Conservation (phyloP, 169 alveolate species). For the Cryptosporidium muris region DNA sequence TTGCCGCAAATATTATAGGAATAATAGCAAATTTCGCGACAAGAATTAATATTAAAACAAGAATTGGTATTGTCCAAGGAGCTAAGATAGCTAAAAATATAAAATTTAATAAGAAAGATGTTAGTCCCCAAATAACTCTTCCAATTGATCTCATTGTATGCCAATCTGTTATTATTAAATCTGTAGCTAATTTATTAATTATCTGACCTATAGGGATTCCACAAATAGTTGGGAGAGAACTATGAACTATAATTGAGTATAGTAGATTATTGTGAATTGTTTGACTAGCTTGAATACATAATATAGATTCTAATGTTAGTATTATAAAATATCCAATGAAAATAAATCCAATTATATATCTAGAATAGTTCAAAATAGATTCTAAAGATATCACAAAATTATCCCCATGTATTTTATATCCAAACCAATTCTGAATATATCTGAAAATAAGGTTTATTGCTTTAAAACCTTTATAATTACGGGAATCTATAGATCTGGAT, state of each 20-base stretch:
- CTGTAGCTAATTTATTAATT: slow-evolving; percentile 50
- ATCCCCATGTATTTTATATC: neutral
- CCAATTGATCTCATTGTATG: slow-evolving; percentile 60
- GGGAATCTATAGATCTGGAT: slow-evolving; percentile 45
- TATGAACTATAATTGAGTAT: slow-evolving; percentile 11
- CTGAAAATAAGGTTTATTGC: slow-evolving; percentile 5
- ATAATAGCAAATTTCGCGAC: neutral
- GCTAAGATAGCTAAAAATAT: slow-evolving; percentile 26
- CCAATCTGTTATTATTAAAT: slow-evolving; percentile 46
- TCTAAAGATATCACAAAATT: slow-evolving; percentile 7
- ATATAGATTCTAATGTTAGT: slow-evolving; percentile 26
- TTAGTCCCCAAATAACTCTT: slow-evolving; percentile 60
- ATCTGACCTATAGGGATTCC: slow-evolving; percentile 58
- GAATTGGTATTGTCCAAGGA: slow-evolving; percentile 65
- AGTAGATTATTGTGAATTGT: slow-evolving; percentile 33
- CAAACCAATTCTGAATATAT: slow-evolving; percentile 23
- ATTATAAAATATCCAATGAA: slow-evolving; percentile 25
- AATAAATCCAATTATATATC: slow-evolving; percentile 24
- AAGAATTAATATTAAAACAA: slow-evolving; percentile 14
- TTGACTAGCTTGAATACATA: slow-evolving; percentile 65
- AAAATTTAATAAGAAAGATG: slow-evolving; percentile 28
- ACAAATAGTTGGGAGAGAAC: slow-evolving; percentile 45
- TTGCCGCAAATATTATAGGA: slow-evolving; percentile 52
- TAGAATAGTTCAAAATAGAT: slow-evolving; percentile 11
- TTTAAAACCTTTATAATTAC: slow-evolving; percentile 4